phyloP scores from a whole-genome alignment of 2,329 filamentous ascomycete species.

The Paraphoma sp. region DNA sequence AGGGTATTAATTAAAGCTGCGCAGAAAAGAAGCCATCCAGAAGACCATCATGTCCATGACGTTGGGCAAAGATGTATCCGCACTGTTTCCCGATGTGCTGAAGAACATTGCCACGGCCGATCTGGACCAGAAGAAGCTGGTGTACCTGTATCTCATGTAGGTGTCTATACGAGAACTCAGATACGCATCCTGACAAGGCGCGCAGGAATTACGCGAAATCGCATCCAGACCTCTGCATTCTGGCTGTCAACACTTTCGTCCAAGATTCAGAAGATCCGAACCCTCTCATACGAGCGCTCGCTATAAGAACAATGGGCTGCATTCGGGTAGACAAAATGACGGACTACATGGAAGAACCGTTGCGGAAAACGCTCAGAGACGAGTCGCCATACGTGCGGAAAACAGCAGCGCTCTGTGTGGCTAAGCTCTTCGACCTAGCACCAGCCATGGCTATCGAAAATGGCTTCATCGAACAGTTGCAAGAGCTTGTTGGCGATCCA shows the following conservation, averaged over 20 bases:
- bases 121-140: conserved; percentile 98
- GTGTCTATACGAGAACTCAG: conserved; percentile 4
- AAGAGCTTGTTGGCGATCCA: conserved; percentile 95
- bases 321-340: conserved; percentile 99
- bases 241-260: conserved; percentile 98
- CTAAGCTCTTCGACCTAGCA: conserved; percentile 96
- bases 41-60: conserved; percentile 99
- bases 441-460: conserved; percentile 93
- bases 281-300: conserved; percentile 89
- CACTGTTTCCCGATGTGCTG: conserved; percentile 93
- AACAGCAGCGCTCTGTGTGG: conserved; percentile 96
- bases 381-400: conserved; percentile 99
- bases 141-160: conserved; percentile 97
- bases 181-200: too few relatives aligned
- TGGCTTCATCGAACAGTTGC: conserved; percentile 89
- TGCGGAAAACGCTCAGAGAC: conserved; percentile 94
- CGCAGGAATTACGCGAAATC: conserved; percentile 98
- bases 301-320: conserved; percentile 97
- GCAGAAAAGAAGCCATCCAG: conserved; percentile 94
- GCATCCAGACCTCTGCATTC: conserved; percentile 96
- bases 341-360: conserved; percentile 98
- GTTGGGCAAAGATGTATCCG: conserved; percentile 95
- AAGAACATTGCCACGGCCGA: conserved; percentile 98
- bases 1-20: conserved; percentile 39
- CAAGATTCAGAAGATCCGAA: conserved; percentile 99